Conservation (phyloP, 1,139 yeast genomes). For the Blastobotrys indianensis region DNA sequence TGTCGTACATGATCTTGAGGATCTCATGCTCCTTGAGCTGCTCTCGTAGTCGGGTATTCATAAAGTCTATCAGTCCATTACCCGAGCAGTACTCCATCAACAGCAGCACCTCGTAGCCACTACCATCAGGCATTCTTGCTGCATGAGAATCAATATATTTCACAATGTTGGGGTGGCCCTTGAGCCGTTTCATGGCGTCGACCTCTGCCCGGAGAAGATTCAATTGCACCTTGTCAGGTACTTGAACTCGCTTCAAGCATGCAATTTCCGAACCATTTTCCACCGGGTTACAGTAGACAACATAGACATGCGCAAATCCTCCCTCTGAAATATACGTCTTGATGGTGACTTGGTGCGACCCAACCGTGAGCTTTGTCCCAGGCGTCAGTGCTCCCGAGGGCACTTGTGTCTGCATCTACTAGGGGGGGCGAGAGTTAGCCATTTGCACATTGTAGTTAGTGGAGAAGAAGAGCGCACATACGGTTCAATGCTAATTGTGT, state of each 20-base stretch:
- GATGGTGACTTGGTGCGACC: constrained; percentile 55
- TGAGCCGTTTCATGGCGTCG: constrained; percentile 73
- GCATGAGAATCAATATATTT: constrained; percentile 94
- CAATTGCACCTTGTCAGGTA: constrained; percentile 65
- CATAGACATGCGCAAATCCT: constrained; percentile 77
- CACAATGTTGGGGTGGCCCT: constrained; percentile 75
- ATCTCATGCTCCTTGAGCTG: constrained; percentile 80
- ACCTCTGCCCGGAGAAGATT: constrained; percentile 69
- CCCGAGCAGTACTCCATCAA: constrained; percentile 85
- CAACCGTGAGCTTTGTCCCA: constrained; percentile 63
- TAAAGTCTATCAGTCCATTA: constrained; percentile 84
- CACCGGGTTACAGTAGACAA: constrained; percentile 44
- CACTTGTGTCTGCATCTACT: constrained; percentile 8
- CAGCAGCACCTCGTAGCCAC: constrained; percentile 72
- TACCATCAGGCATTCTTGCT: constrained; percentile 46
- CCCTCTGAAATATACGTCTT: constrained; percentile 61
- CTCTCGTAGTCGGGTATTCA: constrained; percentile 84
- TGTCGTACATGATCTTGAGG: constrained; percentile 72
- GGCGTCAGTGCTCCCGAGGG: constrained; percentile 53
- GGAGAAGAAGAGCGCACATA: too few species aligned
- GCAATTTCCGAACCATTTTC: constrained; percentile 33
- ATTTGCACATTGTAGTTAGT: not conserved
- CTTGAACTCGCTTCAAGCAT: constrained; percentile 70
- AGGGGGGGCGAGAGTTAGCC: too few species aligned
- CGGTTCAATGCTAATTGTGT: not conserved